A percentile compares a stretch with the other conserved stretches of the same genome.
Evolutionary conservation across 306 rosid genomes (phyloP).

Genomic region (Trifolium subterraneum): DNA sequence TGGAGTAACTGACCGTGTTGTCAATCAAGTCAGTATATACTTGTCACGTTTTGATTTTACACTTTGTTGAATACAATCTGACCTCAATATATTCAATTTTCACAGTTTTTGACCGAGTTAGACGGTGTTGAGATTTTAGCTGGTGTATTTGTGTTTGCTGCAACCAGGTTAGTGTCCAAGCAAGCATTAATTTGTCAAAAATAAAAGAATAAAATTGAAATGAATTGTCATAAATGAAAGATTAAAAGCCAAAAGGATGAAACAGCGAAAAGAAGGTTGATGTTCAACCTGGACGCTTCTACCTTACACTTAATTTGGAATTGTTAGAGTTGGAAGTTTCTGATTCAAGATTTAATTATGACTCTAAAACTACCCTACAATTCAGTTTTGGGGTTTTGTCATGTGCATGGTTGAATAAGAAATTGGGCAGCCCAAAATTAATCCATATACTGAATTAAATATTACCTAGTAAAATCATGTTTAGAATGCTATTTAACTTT

Average conservation of each 20-base stretch:
- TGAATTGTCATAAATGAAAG: not conserved
- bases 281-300: slow-evolving; percentile 29
- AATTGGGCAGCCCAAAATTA: not conserved
- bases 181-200: slow-evolving; percentile 33
- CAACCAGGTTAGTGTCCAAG: slow-evolving; percentile 81
- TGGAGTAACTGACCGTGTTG: slow-evolving; percentile 98
- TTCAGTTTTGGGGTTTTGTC: slow-evolving; percentile 4
- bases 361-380: slow-evolving; percentile 20
- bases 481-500: not conserved
- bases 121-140: slow-evolving; percentile 95
- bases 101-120: slow-evolving; percentile 91
- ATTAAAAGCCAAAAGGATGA: not conserved
- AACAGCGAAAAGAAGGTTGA: slow-evolving; percentile 26
- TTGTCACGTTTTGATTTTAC: slow-evolving; percentile 24
- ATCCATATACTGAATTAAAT: slow-evolving; percentile 6
- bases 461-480: not conserved
- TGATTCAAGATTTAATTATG: slow-evolving; percentile 22
- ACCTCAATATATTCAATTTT: slow-evolving; percentile 43
- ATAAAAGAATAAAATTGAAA: slow-evolving; percentile 10
- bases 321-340: slow-evolving; percentile 25
- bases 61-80: slow-evolving; percentile 40
- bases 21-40: slow-evolving; percentile 75
- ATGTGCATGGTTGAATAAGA: not conserved
- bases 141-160: slow-evolving; percentile 98
- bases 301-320: slow-evolving; percentile 23